Evolutionary conservation across 2,329 filamentous ascomycete species (phyloP), one percentile per base, ranked within the genome.

Genomic region (Aaosphaeria arxii): DNA sequence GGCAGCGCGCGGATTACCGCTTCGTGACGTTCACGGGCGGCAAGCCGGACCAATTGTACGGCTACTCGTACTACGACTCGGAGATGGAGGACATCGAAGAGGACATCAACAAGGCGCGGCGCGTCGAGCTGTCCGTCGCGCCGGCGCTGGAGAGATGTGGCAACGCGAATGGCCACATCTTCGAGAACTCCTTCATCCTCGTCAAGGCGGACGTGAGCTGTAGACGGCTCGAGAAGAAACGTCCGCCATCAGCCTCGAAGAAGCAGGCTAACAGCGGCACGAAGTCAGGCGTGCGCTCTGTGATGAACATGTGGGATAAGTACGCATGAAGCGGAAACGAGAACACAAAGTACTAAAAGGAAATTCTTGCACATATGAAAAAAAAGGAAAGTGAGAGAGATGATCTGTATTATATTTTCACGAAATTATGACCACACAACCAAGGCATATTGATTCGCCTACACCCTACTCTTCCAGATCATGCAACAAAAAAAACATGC

Each of bases 131-230:
- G 6, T 59, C 61, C 13, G 55, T 69, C 46, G 67, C 67, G n/a
- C 67, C 67, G 40, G 67, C 67, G 31, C 51, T 70, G 24, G 67
- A 70, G 49, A 56, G 67, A 50, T 69, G 66, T 33, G 67, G 67
- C 17, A 69, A 69, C 53, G 63, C 67, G 29, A 70, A 69, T 43
- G 67, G 67, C 13, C 62, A 69, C 53, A 54, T 68, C 4, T 69
- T 69, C 48, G 66, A 69, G 35, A 62, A 68, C 43, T 64, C 58
- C 45, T 69, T 69, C 42, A 67, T 70, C 29, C 49, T 70, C 31
- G 59, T 70, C 39, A 70, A 69, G 46, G 65, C 67, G 33, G 67
- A 70, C 46, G 67, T 70, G 11, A 68, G 56, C 17, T 70, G 67
- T 51, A 68, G 58, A 51, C 55, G 61, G 43, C 36, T 69, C 32